A percentile compares a stretch with the other conserved stretches of the same genome.
Conservation (phyloP, 345 rosid genomes). For the Melaleuca quinquenervia region DNA sequence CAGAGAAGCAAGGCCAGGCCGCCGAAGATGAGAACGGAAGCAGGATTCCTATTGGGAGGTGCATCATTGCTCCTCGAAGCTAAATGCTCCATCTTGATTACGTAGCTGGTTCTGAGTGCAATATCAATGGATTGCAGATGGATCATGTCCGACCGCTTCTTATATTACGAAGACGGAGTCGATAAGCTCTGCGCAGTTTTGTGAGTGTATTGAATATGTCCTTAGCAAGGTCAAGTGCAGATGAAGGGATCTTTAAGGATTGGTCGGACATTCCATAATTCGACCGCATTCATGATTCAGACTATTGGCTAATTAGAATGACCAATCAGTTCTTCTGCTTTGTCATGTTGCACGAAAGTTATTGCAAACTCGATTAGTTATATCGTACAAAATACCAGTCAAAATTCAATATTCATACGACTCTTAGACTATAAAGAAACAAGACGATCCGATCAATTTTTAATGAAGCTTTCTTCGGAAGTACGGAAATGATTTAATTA, state of each 20-base stretch:
- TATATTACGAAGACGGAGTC: neutral
- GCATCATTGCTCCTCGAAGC: neutral
- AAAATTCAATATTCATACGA: neutral
- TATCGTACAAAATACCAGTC: neutral
- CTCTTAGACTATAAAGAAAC: neutral
- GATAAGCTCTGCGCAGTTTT: neutral
- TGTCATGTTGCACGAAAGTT: neutral
- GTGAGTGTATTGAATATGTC: neutral
- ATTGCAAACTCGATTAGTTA: neutral
- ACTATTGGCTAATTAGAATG: neutral
- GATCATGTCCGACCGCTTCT: neutral
- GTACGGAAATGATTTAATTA: neutral
- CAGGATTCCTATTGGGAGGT: neutral
- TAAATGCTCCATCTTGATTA: neutral
- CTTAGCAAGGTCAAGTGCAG: neutral
- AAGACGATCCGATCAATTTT: neutral
- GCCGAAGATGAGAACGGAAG: neutral
- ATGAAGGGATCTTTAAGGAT: neutral
- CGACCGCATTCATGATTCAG: neutral
- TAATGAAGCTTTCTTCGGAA: neutral
- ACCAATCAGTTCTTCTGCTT: neutral
- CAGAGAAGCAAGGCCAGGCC: neutral
- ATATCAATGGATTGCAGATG: neutral
- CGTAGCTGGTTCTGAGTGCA: neutral
- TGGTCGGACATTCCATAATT: neutral